phyloP scores from a whole-genome alignment of 768 basidiomycete species.

The Leccinum ochraceum region DNA sequence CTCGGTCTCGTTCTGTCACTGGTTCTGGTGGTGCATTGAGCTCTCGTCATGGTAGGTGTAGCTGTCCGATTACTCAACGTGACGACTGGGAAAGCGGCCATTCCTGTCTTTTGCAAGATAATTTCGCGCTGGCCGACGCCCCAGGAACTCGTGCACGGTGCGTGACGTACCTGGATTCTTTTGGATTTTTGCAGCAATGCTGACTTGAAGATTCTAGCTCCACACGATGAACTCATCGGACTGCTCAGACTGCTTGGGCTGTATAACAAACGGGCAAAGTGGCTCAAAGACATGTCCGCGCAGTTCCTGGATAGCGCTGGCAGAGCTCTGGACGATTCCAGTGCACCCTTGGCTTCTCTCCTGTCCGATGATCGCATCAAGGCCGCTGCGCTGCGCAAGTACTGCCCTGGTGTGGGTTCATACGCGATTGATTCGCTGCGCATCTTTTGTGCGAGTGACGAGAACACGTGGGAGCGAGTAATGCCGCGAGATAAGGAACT shows the following conservation, averaged over 20 bases:
- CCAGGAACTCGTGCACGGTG: slow-evolving; percentile 55
- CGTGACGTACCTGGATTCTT: not conserved
- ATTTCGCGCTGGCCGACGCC: slow-evolving; percentile 60
- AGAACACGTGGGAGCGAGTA: slow-evolving; percentile 60
- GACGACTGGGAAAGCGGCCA: slow-evolving; percentile 60
- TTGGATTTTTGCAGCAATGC: not conserved
- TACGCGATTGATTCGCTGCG: slow-evolving; percentile 79
- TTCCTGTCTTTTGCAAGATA: slow-evolving; percentile 65
- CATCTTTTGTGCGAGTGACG: slow-evolving; percentile 53
- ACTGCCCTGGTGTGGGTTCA: slow-evolving; percentile 63
- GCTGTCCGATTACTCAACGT: slow-evolving; percentile 71
- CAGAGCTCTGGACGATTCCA: slow-evolving; percentile 26
- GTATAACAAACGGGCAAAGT: slow-evolving; percentile 53
- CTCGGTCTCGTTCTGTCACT: too few species aligned
- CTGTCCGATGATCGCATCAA: not conserved
- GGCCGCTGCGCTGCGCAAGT: slow-evolving; percentile 50
- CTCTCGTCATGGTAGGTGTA: too few species aligned
- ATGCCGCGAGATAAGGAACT: slow-evolving; percentile 71
- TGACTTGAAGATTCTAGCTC: slow-evolving; percentile 35
- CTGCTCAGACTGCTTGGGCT: slow-evolving; percentile 59
- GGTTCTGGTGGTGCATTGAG: too few species aligned
- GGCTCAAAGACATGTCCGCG: slow-evolving; percentile 55
- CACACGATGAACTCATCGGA: slow-evolving; percentile 43
- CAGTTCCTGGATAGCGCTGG: slow-evolving; percentile 47
- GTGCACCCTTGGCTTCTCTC: not conserved